These are phyloP conservation scores for Bryopsis sp. DNA, from an alignment of 139 green algal genomes.

Conservation along the genomic window DNA sequence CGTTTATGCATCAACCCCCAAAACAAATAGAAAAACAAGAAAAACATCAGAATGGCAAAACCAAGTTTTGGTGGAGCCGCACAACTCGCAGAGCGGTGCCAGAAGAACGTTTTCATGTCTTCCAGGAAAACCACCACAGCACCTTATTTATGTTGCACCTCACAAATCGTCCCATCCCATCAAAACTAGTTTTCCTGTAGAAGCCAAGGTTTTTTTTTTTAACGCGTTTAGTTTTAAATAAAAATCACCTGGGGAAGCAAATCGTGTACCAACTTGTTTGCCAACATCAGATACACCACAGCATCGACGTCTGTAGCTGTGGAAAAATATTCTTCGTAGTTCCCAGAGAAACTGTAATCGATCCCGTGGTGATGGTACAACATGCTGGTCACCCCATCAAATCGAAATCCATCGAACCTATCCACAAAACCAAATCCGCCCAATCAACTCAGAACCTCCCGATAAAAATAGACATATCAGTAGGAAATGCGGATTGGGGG, in stretches of 20 bases:
- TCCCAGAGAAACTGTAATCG: conserved; percentile 67
- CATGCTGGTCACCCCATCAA: conserved; percentile 96
- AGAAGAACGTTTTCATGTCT: too few species aligned
- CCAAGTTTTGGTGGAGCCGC: too few species aligned
- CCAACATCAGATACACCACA: conserved; percentile 92
- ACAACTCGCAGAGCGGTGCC: too few species aligned
- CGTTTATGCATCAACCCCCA: too few species aligned
- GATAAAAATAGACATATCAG: not conserved
- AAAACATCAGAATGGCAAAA: too few species aligned
- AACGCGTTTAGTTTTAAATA: too few species aligned
- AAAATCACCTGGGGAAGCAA: conserved; percentile 40
- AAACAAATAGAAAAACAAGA: too few species aligned
- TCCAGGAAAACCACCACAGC: too few species aligned
- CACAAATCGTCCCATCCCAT: too few species aligned
- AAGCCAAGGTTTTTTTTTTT: too few species aligned
- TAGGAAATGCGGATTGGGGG: not conserved
- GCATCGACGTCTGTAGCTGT: conserved; percentile 86
- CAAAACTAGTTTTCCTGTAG: too few species aligned
- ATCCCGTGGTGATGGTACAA: conserved; percentile 96
- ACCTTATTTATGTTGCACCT: too few species aligned
- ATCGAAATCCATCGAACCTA: conserved; percentile 92
- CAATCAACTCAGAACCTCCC: not conserved
- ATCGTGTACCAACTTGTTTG: conserved; percentile 76
- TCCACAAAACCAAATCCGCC: not conserved
- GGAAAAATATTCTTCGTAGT: conserved; percentile 74